Percentiles rank a stretch among this genome's conserved stretches.
Conservation (phyloP, 1,139 yeast species). For the Kodamaea anthophila region DNA sequence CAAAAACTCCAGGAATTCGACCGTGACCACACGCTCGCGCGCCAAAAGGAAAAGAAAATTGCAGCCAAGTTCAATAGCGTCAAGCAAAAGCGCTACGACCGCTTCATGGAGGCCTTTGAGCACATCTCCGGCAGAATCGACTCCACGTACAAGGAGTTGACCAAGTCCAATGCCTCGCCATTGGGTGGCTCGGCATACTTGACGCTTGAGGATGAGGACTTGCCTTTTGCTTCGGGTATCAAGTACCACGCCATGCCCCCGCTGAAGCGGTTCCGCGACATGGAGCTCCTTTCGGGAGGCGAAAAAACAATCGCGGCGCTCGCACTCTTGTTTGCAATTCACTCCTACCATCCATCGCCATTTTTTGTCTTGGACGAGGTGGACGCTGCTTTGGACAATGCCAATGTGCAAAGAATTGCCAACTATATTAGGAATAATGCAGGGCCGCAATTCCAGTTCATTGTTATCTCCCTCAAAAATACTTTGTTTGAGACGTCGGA, state of each 20-base stretch:
- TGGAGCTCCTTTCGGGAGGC: constrained; percentile 93
- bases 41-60: constrained; percentile 54
- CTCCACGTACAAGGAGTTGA: constrained; percentile 78
- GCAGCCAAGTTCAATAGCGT: constrained; percentile 54
- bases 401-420: constrained; percentile 81
- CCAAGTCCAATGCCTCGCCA: constrained; percentile 61
- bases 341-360: constrained; percentile 89
- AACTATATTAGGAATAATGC: constrained; percentile 74
- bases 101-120: constrained; percentile 67
- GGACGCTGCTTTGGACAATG: constrained; percentile 92
- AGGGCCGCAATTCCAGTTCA: constrained; percentile 78
- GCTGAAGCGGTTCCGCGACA: constrained; percentile 84
- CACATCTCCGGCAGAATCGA: constrained; percentile 74
- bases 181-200: constrained; percentile 91
- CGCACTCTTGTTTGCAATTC: constrained; percentile 86
- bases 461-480: constrained; percentile 88
- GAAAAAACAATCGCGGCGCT: constrained; percentile 96
- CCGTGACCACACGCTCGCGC: constrained; percentile 56
- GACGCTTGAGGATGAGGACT: constrained; percentile 83
- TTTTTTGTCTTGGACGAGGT: constrained; percentile 94
- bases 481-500: constrained; percentile 84
- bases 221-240: constrained; percentile 77
- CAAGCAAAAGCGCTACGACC: constrained; percentile 51
- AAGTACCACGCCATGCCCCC: constrained; percentile 97
- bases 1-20: constrained; percentile 55